These are phyloP conservation scores for Aspergillus sp. DNA, from an alignment of 2,329 filamentous ascomycete genomes.

Conservation along the genomic window DNA sequence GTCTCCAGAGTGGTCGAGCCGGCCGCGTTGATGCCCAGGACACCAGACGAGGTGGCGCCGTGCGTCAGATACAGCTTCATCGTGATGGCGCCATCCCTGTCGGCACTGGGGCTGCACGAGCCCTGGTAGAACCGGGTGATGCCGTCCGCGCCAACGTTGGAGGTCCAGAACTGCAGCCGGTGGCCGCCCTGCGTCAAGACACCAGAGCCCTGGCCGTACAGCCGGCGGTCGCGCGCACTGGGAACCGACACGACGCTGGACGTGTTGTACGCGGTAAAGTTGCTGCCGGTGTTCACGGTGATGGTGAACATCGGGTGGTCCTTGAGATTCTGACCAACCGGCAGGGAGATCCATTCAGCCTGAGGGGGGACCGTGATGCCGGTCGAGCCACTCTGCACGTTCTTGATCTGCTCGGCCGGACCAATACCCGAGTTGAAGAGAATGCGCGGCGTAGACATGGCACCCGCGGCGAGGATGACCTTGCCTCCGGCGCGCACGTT, in stretches of 20 bases:
- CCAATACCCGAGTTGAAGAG: slow-evolving; percentile 69
- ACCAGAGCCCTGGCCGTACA: slow-evolving; percentile 13
- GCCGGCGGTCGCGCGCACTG: slow-evolving; percentile 3
- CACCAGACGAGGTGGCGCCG: slow-evolving; percentile 19
- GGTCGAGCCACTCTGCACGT: slow-evolving; percentile 45
- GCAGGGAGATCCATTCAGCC: slow-evolving; percentile 48
- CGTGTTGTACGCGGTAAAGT: slow-evolving; percentile 19
- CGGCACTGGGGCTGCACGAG: slow-evolving; percentile 14
- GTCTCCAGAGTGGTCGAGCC: slow-evolving; percentile 15
- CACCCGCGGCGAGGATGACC: slow-evolving; percentile 66
- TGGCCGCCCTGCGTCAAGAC: slow-evolving; percentile 19
- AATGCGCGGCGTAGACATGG: slow-evolving; percentile 67
- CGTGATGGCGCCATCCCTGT: slow-evolving; percentile 11
- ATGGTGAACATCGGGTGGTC: slow-evolving; percentile 34
- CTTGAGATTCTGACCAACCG: slow-evolving; percentile 50
- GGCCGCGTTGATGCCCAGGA: slow-evolving; percentile 13
- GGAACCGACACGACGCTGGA: slow-evolving; percentile 12
- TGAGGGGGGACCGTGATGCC: slow-evolving; percentile 39
- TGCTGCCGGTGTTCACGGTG: slow-evolving; percentile 15
- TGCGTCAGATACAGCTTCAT: slow-evolving; percentile 22
- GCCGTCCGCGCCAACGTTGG: slow-evolving; percentile 17
- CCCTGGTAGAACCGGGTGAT: slow-evolving; percentile 21
- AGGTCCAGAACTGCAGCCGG: slow-evolving; percentile 22
- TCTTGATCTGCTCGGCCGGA: slow-evolving; percentile 47
- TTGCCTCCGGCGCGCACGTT: slow-evolving; percentile 62